Percentiles rank a stretch among this genome's conserved stretches.
phyloP scores from a whole-genome alignment of 768 basidiomycete species.

The Chalciporus pseudorubinellus region DNA sequence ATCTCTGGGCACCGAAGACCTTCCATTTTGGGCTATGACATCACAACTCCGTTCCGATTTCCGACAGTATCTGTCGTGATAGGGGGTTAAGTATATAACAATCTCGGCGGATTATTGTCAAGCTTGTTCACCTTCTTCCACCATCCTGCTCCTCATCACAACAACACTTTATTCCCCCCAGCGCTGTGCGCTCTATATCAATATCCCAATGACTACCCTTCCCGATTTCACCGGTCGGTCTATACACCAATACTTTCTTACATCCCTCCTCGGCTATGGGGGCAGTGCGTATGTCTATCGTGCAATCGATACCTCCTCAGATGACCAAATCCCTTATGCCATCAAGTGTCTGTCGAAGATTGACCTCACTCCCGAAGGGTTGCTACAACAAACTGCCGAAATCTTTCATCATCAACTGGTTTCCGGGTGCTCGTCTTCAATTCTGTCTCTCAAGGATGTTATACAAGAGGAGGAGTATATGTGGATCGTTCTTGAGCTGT shows the following conservation, averaged over 20 bases:
- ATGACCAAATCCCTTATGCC: conserved; percentile 49
- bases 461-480: conserved; percentile 59
- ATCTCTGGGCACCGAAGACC: too few relatives aligned
- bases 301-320: conserved; percentile 52
- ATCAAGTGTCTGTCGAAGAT: conserved; percentile 72
- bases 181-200: too few relatives aligned
- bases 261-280: conserved; percentile 66
- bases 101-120: too few relatives aligned
- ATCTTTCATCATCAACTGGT: conserved; percentile 55
- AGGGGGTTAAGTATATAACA: too few relatives aligned
- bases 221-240: conserved; percentile 50
- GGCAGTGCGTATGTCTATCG: conserved; percentile 78
- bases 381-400: conserved; percentile 65
- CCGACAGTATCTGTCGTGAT: too few relatives aligned
- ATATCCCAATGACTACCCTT: conserved; percentile 17
- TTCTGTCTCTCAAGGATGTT: conserved; percentile 67
- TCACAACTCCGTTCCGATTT: too few relatives aligned
- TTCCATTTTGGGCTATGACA: too few relatives aligned
- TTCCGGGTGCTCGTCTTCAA: conserved; percentile 50
- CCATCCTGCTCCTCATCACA: too few relatives aligned
- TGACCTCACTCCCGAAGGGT: conserved; percentile 53
- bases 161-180: too few relatives aligned
- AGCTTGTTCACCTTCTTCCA: too few relatives aligned
- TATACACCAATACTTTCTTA: conserved; percentile 61
- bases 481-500: conserved; percentile 65